phyloP scores from a whole-genome alignment of 2,329 filamentous ascomycete species.

The Arthrinium puccinioides region DNA sequence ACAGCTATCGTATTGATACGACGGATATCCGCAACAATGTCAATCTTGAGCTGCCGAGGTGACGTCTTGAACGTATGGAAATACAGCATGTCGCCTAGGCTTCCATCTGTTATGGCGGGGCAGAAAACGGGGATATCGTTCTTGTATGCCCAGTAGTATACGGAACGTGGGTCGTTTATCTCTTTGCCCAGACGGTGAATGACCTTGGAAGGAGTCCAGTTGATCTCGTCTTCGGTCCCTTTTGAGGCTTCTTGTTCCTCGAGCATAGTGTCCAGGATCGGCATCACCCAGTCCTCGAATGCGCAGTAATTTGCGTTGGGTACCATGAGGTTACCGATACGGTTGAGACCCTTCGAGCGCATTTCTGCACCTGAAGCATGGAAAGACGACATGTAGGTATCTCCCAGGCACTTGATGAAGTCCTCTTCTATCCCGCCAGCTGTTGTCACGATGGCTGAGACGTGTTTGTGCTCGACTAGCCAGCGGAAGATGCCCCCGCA shows the following conservation, averaged over 20 bases:
- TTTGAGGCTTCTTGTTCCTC: constrained; percentile 83
- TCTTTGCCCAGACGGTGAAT: constrained; percentile 86
- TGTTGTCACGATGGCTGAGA: constrained; percentile 90
- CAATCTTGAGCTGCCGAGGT: constrained; percentile 72
- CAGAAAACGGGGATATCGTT: constrained; percentile 97
- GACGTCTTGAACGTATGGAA: constrained; percentile 94
- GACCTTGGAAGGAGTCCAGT: constrained; percentile 92
- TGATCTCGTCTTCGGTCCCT: constrained; percentile 55
- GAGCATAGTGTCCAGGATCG: constrained; percentile 90
- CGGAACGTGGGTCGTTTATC: constrained; percentile 85
- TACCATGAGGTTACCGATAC: constrained; percentile 92
- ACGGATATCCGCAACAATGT: constrained; percentile 91
- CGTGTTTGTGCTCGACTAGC: constrained; percentile 85
- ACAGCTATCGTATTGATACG: constrained; percentile 89
- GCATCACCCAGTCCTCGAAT: constrained; percentile 96
- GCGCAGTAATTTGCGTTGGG: constrained; percentile 96
- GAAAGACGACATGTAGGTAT: constrained; percentile 90
- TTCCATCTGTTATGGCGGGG: constrained; percentile 90
- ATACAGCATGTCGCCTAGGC: constrained; percentile 95
- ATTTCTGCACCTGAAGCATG: constrained; percentile 68
- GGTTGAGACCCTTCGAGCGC: constrained; percentile 80
- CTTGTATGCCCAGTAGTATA: constrained; percentile 96
- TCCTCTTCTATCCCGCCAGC: constrained; percentile 96
- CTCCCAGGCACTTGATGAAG: constrained; percentile 94
- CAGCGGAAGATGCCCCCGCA: constrained; percentile 88